Evolutionary conservation across 2,329 filamentous ascomycete species (phyloP).

Genomic region (Venturia carpophila): DNA sequence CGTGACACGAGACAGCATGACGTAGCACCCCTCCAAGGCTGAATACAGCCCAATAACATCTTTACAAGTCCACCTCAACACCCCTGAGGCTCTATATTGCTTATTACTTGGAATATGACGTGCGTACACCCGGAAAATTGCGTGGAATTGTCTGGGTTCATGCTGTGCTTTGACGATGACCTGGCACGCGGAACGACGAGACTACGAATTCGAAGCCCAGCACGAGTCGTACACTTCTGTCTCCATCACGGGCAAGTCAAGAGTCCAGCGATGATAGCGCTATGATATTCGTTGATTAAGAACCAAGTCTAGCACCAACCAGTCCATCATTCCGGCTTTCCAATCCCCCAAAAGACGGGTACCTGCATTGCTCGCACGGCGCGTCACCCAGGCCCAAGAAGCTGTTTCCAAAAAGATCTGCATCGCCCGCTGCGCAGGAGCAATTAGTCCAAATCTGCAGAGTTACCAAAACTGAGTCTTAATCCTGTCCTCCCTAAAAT

Average conservation of each 20-base stretch:
- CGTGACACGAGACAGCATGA: slow-evolving; percentile 4
- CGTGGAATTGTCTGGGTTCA: not conserved
- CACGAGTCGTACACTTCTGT: not conserved
- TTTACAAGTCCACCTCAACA: not conserved
- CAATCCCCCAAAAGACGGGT: slow-evolving; percentile 17
- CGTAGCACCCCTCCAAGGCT: not conserved
- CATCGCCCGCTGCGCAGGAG: slow-evolving; percentile 8
- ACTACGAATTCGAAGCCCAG: not conserved
- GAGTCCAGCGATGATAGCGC: not conserved
- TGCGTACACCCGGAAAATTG: not conserved
- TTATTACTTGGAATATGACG: slow-evolving; percentile 10
- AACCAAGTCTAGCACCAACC: slow-evolving; percentile 6
- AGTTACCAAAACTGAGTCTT: slow-evolving; percentile 7
- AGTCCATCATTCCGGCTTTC: slow-evolving; percentile 6
- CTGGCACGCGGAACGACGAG: not conserved
- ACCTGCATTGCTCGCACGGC: slow-evolving; percentile 14
- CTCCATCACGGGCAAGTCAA: not conserved
- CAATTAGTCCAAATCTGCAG: slow-evolving; percentile 12
- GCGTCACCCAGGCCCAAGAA: slow-evolving; percentile 12
- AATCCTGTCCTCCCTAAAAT: slow-evolving; percentile 7
- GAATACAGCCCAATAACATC: not conserved
- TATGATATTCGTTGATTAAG: slow-evolving; percentile 6
- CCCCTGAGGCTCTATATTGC: not conserved
- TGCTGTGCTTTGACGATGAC: not conserved
- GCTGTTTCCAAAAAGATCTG: slow-evolving; percentile 17